phyloP scores from a whole-genome alignment of 140 eudicot species.

The Ambrosia hybrid region DNA sequence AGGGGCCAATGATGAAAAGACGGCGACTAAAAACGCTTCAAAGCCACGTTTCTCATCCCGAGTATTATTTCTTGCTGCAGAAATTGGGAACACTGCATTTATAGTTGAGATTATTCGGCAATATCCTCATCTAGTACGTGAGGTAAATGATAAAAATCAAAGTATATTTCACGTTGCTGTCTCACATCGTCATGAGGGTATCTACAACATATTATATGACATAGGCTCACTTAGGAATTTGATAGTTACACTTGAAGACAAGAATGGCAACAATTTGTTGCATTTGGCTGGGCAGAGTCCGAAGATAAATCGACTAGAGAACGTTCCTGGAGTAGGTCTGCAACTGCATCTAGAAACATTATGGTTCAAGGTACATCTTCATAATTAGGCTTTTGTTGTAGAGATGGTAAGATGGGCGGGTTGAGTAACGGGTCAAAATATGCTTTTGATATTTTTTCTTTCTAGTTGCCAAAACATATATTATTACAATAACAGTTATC shows the following conservation, averaged over 20 bases:
- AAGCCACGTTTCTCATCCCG: slow-evolving; percentile 21
- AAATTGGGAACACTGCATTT: slow-evolving; percentile 21
- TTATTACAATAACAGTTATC: too few species aligned
- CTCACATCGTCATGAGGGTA: slow-evolving; percentile 35
- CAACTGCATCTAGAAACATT: slow-evolving; percentile 47
- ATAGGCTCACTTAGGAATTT: slow-evolving; percentile 35
- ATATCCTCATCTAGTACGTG: slow-evolving; percentile 40
- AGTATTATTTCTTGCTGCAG: slow-evolving; percentile 45
- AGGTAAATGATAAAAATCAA: not conserved
- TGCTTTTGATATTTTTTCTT: not conserved
- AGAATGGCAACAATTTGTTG: slow-evolving; percentile 28
- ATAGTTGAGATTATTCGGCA: slow-evolving; percentile 33
- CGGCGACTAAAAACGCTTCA: too few species aligned
- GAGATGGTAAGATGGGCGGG: too few species aligned
- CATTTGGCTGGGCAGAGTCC: slow-evolving; percentile 40
- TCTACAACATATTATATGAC: slow-evolving; percentile 31
- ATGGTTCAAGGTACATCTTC: slow-evolving; percentile 46
- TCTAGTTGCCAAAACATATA: not conserved
- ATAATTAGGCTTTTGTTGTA: too few species aligned
- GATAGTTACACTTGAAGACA: slow-evolving; percentile 24
- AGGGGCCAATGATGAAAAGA: too few species aligned
- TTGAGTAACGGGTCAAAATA: too few species aligned
- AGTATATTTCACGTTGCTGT: slow-evolving; percentile 39
- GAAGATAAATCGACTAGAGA: slow-evolving; percentile 29
- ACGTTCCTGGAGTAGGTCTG: slow-evolving; percentile 31